Evolutionary conservation across 345 rosid species (phyloP).

Genomic region (Salix arbutifolia): DNA sequence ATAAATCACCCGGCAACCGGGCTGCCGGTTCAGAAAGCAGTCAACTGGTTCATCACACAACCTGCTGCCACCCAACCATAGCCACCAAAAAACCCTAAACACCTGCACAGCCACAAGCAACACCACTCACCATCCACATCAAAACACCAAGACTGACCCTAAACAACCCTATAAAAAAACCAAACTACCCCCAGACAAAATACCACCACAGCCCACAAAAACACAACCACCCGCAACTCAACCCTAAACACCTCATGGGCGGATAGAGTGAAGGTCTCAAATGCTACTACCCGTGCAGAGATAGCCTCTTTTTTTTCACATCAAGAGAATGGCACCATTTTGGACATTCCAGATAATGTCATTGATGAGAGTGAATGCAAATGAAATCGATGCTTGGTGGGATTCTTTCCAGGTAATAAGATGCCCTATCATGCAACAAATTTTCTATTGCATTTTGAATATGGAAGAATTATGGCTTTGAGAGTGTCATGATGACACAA

Average conservation of each 20-base stretch:
- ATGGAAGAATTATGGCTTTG: neutral
- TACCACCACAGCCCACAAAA: neutral
- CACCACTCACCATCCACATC: too few relatives aligned
- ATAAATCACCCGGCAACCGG: too few relatives aligned
- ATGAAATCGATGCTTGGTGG: neutral
- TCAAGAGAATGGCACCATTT: neutral
- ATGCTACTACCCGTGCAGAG: too few relatives aligned
- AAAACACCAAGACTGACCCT: neutral
- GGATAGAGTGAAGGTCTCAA: neutral
- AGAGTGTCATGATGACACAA: neutral
- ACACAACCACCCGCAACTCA: neutral
- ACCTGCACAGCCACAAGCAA: too few relatives aligned
- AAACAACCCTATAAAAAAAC: too few relatives aligned
- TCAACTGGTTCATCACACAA: rapidly evolving
- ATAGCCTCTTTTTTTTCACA: neutral
- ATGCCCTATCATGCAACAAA: too few relatives aligned
- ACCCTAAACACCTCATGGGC: too few relatives aligned
- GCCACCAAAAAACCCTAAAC: neutral
- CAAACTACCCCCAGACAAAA: neutral
- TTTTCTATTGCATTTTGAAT: too few relatives aligned
- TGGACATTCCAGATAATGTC: too few relatives aligned
- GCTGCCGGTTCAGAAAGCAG: too few relatives aligned
- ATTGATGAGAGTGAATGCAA: too few relatives aligned
- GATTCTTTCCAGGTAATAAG: neutral
- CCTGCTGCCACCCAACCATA: neutral